Base-by-base conservation (phyloP, 225 moss, liverwort and hornwort species). In the Anthoceros angustus region DNA sequence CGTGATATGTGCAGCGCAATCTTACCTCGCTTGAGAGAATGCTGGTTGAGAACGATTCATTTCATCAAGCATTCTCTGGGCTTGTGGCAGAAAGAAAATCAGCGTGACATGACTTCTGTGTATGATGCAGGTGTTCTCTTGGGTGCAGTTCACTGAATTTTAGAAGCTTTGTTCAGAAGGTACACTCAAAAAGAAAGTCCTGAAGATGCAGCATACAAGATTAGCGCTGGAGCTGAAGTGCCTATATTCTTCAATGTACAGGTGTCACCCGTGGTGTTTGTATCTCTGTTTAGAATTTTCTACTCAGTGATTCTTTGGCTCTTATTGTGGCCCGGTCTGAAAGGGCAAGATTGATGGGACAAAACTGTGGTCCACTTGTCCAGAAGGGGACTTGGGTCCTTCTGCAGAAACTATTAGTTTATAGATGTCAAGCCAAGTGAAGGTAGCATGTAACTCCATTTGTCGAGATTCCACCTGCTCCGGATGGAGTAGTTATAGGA, bases 71-170 rank as follows among this genome's bases (percentile, higher is more conserved):
- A 12, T 18, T 48, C 46, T 1, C 46, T 0, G 46, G 46, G 32
- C 32, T 32, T 32, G 32, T 32, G 32, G 32, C 32, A 1, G 32
- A 32, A 32, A 32, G 32, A 32, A 32, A 55, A 15, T 12, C 0
- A 18, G 5, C 1, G 6, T 55, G 8, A 41, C 55, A 32, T 7
- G 42, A 25, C 39, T 9, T 3, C 64, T 39, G 43, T 20, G 42
- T 61, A 4, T 61, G 16, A 38, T 68, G 42, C 72, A 92, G 95
- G 95, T 69, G 89, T 98, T 76, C 64, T 98, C 23, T 73, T 98
- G 70, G 95, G 92, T 70, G 86, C 91, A 21, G 92, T 98, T 38
- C 92, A 98, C 74, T 91, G 95, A 42, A 84, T 92, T 62, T 91
- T 98, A 63, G 95, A 98, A 67, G 81, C 91, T 24, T 85, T 98